phyloP scores from a whole-genome alignment of 2,329 filamentous ascomycete genomes.

The Cadophora malorum region DNA sequence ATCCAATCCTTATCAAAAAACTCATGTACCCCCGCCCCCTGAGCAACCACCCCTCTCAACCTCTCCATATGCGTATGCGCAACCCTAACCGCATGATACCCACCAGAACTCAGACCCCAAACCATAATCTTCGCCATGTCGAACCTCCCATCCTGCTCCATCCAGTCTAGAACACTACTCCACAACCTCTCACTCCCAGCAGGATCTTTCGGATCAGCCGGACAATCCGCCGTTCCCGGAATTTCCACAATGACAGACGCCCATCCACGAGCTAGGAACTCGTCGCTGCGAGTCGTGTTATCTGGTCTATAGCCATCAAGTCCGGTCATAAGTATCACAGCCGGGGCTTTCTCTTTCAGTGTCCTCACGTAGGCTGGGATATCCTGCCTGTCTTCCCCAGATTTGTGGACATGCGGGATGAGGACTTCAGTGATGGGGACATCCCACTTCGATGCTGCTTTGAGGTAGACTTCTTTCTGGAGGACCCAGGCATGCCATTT shows the following conservation, averaged over 20 bases:
- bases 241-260: conserved; percentile 67
- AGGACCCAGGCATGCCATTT: conserved; percentile 69
- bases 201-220: conserved; percentile 66
- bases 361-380: conserved; percentile 72
- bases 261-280: conserved; percentile 69
- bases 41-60: conserved; percentile 63
- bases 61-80: conserved; percentile 67
- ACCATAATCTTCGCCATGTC: conserved; percentile 63
- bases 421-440: conserved; percentile 65
- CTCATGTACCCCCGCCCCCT: conserved; percentile 68
- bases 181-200: conserved; percentile 65
- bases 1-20: conserved; percentile 67
- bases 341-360: conserved; percentile 55
- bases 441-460: conserved; percentile 60
- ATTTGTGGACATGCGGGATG: conserved; percentile 62
- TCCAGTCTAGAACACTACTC: conserved; percentile 67
- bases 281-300: conserved; percentile 65
- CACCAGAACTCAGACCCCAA: conserved; percentile 71
- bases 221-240: conserved; percentile 71
- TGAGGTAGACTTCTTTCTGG: conserved; percentile 69
- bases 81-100: conserved; percentile 72
- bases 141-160: conserved; percentile 56
- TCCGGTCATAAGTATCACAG: conserved; percentile 64
- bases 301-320: conserved; percentile 69
- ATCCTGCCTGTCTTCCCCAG: conserved; percentile 55